Base-by-base conservation (phyloP, 192 early-diverging fungal species). In the Coemansia sp. region DNA sequence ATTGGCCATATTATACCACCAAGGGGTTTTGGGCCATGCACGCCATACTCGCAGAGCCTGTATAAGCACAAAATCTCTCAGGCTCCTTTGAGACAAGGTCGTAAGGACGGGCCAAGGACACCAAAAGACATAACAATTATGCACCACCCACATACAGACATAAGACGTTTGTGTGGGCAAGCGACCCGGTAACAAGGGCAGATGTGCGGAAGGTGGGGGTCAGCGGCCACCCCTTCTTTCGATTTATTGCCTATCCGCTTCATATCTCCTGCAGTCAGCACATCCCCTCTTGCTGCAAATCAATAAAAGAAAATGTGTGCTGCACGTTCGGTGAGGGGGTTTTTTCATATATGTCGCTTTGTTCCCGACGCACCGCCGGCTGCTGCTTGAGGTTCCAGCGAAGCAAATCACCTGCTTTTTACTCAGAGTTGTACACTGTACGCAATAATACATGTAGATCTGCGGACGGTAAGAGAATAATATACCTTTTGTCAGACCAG, bases 101-200 rank as follows among this genome's bases (percentile, higher is more conserved):
- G 29, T 17, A 23, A 23, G 55, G 32, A 17, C 17, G 19, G 32
- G 32, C 60, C n/a, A 19, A 22, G 41, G 48, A 62, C 60, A 51
- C 60, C 60, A 37, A 62, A 62, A 62, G 60, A 62, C 60, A 62
- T 35, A 51, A 51, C 48, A 37, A 32, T 32, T 14, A 60, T 38
- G 35, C 35, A 29, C 48, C 19, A 21, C 23, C 27, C 35, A 48
- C 49, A 47, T 47, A 60, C 25, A 35, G 59, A 22, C 56, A 38
- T n/a, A 41, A 17, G 10, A 6, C 29, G 5, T 32, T 32, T 32
- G 29, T 32, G 29, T 32, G 29, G 56, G 8, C 29, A 55, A 55
- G 53, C 53, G 14, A 55, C 53, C 53, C 53, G n/a, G 53, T 55
- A 55, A 55, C 53, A n/a, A 47, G 15, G 45, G 21, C 24, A 47